These are phyloP conservation scores for Mycena galericulata DNA, from an alignment of 768 basidiomycete genomes.

Conservation along the genomic window DNA sequence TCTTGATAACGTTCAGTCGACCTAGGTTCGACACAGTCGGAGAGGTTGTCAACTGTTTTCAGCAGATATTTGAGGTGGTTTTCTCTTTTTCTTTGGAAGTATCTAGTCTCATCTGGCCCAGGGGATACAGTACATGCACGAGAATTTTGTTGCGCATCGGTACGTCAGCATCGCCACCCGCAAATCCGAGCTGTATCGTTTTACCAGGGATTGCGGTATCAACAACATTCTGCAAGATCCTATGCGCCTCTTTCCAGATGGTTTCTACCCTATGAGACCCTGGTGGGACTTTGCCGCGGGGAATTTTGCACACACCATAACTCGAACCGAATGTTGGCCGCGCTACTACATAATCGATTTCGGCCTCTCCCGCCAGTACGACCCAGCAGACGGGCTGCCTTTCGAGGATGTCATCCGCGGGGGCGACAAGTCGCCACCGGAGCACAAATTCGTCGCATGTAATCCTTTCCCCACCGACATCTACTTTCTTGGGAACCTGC, in stretches of 20 bases:
- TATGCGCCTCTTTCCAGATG: no score
- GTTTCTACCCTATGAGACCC: no score
- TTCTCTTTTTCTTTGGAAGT: background rate
- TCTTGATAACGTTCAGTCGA: slow-evolving; percentile 10
- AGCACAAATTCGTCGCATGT: background rate
- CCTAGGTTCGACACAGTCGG: slow-evolving; percentile 36
- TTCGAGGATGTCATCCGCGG: background rate
- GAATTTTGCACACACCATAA: background rate
- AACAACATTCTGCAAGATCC: no score
- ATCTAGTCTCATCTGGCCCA: background rate
- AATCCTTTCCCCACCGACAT: background rate
- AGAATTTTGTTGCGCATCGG: slow-evolving; percentile 19
- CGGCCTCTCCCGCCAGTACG: background rate
- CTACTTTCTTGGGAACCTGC: background rate
- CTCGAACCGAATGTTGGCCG: background rate
- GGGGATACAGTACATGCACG: slow-evolving; percentile 20
- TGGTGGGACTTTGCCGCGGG: no score
- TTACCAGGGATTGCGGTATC: no score
- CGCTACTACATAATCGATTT: background rate
- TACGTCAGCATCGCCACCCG: background rate
- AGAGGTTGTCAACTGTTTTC: slow-evolving; percentile 36
- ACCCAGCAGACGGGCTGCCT: background rate
- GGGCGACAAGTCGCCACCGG: background rate
- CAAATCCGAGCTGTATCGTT: no score
- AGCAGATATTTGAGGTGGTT: slow-evolving; percentile 37